Conservation (phyloP, 106 monocot genomes). For the Posidonia australis region DNA sequence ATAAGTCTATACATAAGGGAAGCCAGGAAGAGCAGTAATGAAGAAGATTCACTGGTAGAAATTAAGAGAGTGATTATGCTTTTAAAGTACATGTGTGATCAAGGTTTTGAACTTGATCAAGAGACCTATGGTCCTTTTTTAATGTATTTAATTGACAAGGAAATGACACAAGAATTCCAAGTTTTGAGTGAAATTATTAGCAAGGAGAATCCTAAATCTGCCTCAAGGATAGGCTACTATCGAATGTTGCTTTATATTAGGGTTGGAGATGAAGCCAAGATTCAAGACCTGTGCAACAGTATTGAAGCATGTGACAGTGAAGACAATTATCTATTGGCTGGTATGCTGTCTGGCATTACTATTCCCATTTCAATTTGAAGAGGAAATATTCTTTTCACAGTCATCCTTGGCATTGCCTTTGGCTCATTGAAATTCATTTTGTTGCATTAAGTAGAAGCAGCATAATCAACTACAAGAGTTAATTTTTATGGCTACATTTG, state of each 20-base stretch:
- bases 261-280: slow-evolving; percentile 59
- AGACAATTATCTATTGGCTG: slow-evolving; percentile 39
- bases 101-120: slow-evolving; percentile 68
- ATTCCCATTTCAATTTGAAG: background rate
- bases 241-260: slow-evolving; percentile 73
- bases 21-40: slow-evolving; percentile 33
- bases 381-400: background rate
- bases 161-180: slow-evolving; percentile 56
- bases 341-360: slow-evolving; percentile 17
- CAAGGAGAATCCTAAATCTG: slow-evolving; percentile 32
- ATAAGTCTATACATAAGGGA: slow-evolving; percentile 47
- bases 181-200: slow-evolving; percentile 46
- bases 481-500: too few relatives aligned
- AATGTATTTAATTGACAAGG: slow-evolving; percentile 54
- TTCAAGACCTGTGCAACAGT: slow-evolving; percentile 35
- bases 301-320: slow-evolving; percentile 16
- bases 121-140: slow-evolving; percentile 60
- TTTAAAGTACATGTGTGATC: slow-evolving; percentile 62
- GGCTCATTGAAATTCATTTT: background rate
- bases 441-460: too few relatives aligned
- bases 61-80: slow-evolving; percentile 42
- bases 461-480: too few relatives aligned
- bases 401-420: background rate
- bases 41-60: slow-evolving; percentile 24
- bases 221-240: slow-evolving; percentile 58